Base-by-base conservation (phyloP, 768 basidiomycete species). In the Mycena kentingensis region DNA sequence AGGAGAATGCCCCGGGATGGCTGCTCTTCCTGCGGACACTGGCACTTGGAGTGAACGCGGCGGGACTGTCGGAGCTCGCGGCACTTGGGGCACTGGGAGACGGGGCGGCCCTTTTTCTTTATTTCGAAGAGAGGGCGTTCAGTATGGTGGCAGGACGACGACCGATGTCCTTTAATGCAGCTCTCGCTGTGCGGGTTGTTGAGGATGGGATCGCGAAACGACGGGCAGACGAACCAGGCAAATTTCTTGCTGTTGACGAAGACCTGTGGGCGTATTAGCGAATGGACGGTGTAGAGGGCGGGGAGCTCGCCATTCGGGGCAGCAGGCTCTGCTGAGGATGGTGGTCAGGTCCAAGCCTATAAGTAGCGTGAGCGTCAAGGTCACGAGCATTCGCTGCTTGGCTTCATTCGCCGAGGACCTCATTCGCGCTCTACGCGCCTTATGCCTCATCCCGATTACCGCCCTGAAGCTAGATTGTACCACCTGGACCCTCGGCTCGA, bases 121-220 rank as follows among this genome's bases (percentile, higher is more conserved):
- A 96, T 85, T 67, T 95, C 91, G 57, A 90, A 93, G n/a, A 97
- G 76, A 4, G 93, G 92, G 18, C 94, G 78, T 60, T 93, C 90
- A 26, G 84, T 84, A 65, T 97, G 94, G 42, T 81, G 80, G 67
- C 94, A 97, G 13, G 83, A 83, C 3, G 92, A 93, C 12, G 93
- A 94, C 47, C 94, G 85, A 64, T 97, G 93, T 0, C 94, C 94
- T 71, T 94, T 94, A 67, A 95, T 94, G 70, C 94, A 97, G 12
- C 91, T 87, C 74, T 88, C 89, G 69, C 93, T 94, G 16, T 27
- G 19, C 45, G 31, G 57, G 57, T 29, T 57, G 45, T 52, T 42
- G 16, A 21, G 27, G 7, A 29, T 21, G 27, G 39, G 31, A 28
- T 25, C 19, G 12, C 15, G 26, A 21, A 36, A 34, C 34, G 28